These are phyloP conservation scores for Fusarium nematophilum DNA, from an alignment of 2,329 filamentous ascomycete genomes.

Conservation along the genomic window DNA sequence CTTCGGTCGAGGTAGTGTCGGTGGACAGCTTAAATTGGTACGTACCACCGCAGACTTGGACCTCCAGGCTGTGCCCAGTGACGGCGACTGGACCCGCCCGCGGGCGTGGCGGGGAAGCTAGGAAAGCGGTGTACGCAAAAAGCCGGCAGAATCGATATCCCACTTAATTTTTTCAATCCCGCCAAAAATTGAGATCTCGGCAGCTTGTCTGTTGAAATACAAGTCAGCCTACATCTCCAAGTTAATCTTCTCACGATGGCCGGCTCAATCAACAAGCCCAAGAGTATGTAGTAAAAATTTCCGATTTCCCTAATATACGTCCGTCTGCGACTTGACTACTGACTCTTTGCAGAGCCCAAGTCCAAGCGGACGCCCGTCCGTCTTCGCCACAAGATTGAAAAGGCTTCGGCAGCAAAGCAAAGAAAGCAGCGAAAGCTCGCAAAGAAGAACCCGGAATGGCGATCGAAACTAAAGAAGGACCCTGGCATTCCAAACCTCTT, in stretches of 20 bases:
- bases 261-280: conserved; percentile 65
- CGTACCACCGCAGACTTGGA: conserved; percentile 32
- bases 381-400: conserved; percentile 95
- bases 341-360: conserved; percentile 76
- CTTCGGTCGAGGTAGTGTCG: too few species aligned
- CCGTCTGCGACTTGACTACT: background rate
- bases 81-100: too few species aligned
- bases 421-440: conserved; percentile 87
- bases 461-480: conserved; percentile 95
- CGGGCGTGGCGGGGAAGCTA: too few species aligned
- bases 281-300: conserved; percentile 56
- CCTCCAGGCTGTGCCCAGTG: too few species aligned
- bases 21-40: too few species aligned
- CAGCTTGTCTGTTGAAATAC: conserved; percentile 9
- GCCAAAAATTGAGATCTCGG: conserved; percentile 34
- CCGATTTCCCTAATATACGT: background rate
- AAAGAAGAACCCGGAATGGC: conserved; percentile 98
- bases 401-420: conserved; percentile 90
- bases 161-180: conserved; percentile 52
- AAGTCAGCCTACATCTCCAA: conserved; percentile 29
- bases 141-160: conserved; percentile 52
- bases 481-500: conserved; percentile 97
- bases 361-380: conserved; percentile 93
- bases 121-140: conserved; percentile 47
- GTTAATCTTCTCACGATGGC: conserved; percentile 55